These are phyloP conservation scores for Fusarium nematophilum DNA, from an alignment of 2,329 filamentous ascomycete genomes.

Conservation along the genomic window DNA sequence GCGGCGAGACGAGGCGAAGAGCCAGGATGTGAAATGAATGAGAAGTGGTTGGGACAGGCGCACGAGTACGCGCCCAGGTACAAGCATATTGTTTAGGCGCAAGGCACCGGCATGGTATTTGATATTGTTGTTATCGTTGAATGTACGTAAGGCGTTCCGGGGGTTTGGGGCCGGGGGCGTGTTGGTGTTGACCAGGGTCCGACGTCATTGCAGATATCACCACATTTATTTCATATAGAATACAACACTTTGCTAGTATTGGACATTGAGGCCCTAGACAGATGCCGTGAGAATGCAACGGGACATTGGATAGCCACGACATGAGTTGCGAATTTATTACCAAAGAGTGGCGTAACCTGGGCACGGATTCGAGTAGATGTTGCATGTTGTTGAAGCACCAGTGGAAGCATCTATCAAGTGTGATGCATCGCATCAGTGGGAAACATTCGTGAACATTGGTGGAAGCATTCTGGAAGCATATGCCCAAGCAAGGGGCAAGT, in stretches of 20 bases:
- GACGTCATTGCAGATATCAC: constrained; percentile 35
- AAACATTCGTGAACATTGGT: not conserved
- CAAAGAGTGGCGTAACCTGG: constrained; percentile 1
- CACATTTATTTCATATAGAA: constrained; percentile 25
- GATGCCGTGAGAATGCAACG: not conserved
- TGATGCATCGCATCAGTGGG: constrained; percentile 6
- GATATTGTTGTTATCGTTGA: constrained; percentile 31
- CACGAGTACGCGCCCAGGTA: constrained; percentile 11
- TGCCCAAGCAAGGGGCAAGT: constrained; percentile 1
- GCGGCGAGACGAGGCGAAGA: constrained; percentile 17
- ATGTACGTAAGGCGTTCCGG: constrained; percentile 45
- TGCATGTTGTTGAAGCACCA: constrained; percentile 7
- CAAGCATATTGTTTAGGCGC: constrained; percentile 23
- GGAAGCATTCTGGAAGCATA: constrained; percentile 14
- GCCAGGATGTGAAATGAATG: constrained; percentile 24
- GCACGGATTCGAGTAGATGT: not conserved
- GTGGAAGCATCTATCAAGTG: constrained; percentile 7
- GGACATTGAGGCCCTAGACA: not conserved
- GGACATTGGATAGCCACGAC: constrained; percentile 1
- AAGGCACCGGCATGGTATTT: constrained; percentile 26
- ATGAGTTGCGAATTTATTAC: not conserved
- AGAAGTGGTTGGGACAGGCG: constrained; percentile 16
- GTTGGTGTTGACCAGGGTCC: constrained; percentile 17
- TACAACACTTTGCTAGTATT: constrained; percentile 24
- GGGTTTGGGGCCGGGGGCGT: constrained; percentile 17